These are phyloP conservation scores for Silybum marianum DNA, from an alignment of 129 eudicot species.

Conservation along the genomic window DNA sequence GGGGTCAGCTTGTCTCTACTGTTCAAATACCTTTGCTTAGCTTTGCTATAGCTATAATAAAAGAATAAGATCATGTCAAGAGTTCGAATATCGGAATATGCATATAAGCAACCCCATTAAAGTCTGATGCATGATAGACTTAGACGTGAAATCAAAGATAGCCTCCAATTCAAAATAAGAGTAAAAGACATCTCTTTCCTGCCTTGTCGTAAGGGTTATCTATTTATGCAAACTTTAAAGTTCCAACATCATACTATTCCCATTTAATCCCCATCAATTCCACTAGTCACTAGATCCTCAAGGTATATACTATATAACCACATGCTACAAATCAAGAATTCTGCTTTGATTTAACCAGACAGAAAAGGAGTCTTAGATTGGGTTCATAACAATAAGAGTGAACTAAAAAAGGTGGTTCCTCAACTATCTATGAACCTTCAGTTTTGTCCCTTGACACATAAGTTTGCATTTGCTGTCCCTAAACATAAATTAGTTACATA, in stretches of 20 bases:
- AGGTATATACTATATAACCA: not conserved
- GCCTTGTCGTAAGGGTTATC: not conserved
- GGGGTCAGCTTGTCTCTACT: constrained; percentile 69
- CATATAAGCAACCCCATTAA: constrained; percentile 14
- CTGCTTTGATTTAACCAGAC: not conserved
- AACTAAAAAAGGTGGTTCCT: not conserved
- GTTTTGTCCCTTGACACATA: not conserved
- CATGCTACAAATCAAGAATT: not conserved
- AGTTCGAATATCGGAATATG: not conserved
- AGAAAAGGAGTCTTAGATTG: not conserved
- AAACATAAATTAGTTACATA: not conserved
- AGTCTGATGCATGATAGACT: not conserved
- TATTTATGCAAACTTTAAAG: not conserved
- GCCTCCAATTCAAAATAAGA: not conserved
- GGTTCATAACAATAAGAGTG: not conserved
- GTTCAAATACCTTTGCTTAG: constrained; percentile 77
- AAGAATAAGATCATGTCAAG: not conserved
- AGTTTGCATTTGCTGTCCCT: not conserved
- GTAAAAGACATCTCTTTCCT: not conserved
- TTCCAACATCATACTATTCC: not conserved
- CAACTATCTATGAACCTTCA: not conserved
- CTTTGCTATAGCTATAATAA: constrained; percentile 74
- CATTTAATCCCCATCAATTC: not conserved
- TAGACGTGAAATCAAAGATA: not conserved
- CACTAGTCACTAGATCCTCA: not conserved